Percentiles rank a stretch among this genome's conserved stretches.
Evolutionary conservation across 1,284 basidiomycete species (phyloP).

Genomic region (Mycena sp.): DNA sequence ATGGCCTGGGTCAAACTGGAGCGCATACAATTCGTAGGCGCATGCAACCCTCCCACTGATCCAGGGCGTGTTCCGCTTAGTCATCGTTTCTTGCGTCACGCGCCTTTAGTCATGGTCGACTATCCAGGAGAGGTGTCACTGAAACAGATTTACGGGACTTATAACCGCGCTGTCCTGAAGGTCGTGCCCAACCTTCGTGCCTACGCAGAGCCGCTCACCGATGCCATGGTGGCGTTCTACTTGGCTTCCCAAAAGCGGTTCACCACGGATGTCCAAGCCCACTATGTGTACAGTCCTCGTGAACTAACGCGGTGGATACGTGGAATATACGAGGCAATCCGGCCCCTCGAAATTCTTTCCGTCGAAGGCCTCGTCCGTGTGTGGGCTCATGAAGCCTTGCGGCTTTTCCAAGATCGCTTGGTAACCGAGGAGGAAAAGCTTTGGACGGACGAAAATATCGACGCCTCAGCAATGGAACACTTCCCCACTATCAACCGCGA

Average conservation of each 20-base stretch:
- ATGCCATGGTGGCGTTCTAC: constrained; percentile 98
- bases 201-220: constrained; percentile 94
- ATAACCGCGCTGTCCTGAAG: constrained; percentile 96
- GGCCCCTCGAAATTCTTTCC: constrained; percentile 89
- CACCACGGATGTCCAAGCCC: constrained; percentile 96
- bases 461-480: constrained; percentile 84
- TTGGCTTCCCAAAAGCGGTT: constrained; percentile 94
- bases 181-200: constrained; percentile 94
- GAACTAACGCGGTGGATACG: constrained; percentile 98
- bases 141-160: constrained; percentile 99
- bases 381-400: constrained; percentile 98
- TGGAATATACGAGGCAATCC: constrained; percentile 97
- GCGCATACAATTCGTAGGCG: constrained; percentile 98
- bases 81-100: constrained; percentile 97
- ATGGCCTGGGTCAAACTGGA: constrained; percentile 98
- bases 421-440: constrained; percentile 90
- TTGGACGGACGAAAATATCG: constrained; percentile 97
- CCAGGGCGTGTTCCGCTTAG: constrained; percentile 98
- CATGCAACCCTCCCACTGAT: constrained; percentile 99
- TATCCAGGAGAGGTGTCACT: constrained; percentile 98
- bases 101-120: constrained; percentile 99
- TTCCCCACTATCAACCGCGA: constrained; percentile 93
- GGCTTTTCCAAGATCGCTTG: constrained; percentile 97
- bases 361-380: constrained; percentile 96
- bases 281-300: constrained; percentile 99